Conservation (phyloP, 257 asterid species). For the Ilex aquifolium region DNA sequence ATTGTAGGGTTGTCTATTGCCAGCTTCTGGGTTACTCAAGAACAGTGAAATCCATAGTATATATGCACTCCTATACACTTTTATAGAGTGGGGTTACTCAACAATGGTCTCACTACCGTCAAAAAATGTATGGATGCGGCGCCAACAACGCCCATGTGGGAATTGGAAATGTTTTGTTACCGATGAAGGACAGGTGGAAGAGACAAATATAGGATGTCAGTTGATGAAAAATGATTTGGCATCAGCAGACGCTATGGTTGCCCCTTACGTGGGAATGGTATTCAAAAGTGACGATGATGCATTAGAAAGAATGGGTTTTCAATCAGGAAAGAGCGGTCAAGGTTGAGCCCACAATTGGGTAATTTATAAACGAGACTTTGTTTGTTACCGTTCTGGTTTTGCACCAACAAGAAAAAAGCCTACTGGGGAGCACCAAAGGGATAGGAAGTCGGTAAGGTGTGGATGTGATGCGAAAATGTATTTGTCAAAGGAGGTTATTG, state of each 20-base stretch:
- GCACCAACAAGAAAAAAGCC: constrained; percentile 59
- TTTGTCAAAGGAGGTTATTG: constrained; percentile 52
- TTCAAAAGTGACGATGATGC: constrained; percentile 55
- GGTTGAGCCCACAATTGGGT: constrained; percentile 68
- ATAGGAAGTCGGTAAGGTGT: constrained; percentile 57
- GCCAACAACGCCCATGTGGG: constrained; percentile 69
- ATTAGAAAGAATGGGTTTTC: constrained; percentile 56
- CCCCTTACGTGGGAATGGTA: constrained; percentile 65
- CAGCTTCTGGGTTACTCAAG: not conserved
- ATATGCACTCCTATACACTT: not conserved
- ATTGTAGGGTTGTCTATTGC: too few relatives aligned
- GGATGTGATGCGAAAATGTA: constrained; percentile 72
- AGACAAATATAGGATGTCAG: constrained; percentile 26
- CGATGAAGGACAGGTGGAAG: constrained; percentile 39
- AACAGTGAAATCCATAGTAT: not conserved
- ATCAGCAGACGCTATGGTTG: constrained; percentile 26
- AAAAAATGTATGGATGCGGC: constrained; percentile 46
- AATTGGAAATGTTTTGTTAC: constrained; percentile 67
- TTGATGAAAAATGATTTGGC: constrained; percentile 30
- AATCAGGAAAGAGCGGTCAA: constrained; percentile 55
- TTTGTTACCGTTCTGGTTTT: constrained; percentile 59
- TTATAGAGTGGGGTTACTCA: not conserved
- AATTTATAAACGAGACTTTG: constrained; percentile 64
- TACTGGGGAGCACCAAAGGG: constrained; percentile 48
- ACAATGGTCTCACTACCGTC: constrained; percentile 40